Conservation (phyloP, 352 stramenopile species). For the Globisporangium apiculatum region DNA sequence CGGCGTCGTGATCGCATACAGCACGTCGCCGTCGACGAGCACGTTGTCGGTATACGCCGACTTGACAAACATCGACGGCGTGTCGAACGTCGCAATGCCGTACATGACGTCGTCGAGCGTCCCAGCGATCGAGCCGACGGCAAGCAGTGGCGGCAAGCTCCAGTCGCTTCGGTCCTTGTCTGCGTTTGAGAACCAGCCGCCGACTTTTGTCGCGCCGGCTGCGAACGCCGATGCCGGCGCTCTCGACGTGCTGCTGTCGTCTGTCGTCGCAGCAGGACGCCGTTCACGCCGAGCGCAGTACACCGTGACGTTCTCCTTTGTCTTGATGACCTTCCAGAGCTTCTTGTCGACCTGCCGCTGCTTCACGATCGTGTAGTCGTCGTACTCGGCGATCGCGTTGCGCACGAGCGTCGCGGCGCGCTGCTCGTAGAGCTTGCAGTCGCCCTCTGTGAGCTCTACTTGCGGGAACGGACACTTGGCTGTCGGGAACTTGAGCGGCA, state of each 20-base stretch:
- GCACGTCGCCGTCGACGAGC: conserved; percentile 37
- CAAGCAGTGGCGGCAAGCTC: conserved; percentile 29
- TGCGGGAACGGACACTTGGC: conserved; percentile 15
- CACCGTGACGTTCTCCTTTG: conserved; percentile 19
- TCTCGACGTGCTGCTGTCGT: not conserved
- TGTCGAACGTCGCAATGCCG: conserved; percentile 37
- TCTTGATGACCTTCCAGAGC: conserved; percentile 23
- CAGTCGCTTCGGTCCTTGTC: conserved; percentile 15
- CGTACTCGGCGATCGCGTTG: conserved; percentile 24
- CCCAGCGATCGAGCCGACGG: conserved; percentile 30
- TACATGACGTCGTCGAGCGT: conserved; percentile 60
- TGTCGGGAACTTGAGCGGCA: conserved; percentile 21
- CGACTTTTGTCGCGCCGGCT: conserved; percentile 7
- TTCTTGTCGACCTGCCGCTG: conserved; percentile 17
- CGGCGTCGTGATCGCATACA: conserved; percentile 35
- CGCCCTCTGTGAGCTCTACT: conserved; percentile 19
- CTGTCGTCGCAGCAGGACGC: not conserved
- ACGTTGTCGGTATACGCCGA: conserved; percentile 40
- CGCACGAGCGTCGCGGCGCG: conserved; percentile 21
- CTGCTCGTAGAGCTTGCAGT: conserved; percentile 24
- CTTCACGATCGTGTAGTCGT: conserved; percentile 13
- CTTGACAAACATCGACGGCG: conserved; percentile 43
- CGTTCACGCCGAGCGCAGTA: conserved; percentile 4
- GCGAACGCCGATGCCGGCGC: conserved; percentile 9
- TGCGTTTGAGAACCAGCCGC: conserved; percentile 6